Evolutionary conservation across 257 asterid genomes (phyloP), one percentile per base, ranked within the genome.

Genomic region (Nicotiana sylvestris): DNA sequence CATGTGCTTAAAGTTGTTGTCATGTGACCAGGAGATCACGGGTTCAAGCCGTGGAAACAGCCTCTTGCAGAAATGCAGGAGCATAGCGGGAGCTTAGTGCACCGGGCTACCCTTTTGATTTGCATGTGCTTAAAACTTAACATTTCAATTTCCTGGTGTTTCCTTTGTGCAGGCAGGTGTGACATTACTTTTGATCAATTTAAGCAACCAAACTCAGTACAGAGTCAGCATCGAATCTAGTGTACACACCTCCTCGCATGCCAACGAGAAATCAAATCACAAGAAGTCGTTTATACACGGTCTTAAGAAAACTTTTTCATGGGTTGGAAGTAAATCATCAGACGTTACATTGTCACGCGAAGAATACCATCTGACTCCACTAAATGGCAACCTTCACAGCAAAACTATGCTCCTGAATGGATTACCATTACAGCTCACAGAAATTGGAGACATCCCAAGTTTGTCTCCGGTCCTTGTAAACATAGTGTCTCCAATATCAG

Each of bases 351-450:
- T 92, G n/a, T 57, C 65, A 0, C 89, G 98, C 11, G 93, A 95
- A 87, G 99, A 94, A 86, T 95, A 95, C 86, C 92, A 90, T 82
- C 86, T 95, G 51, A 90, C 98, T 68, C 93, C 99, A 32, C 58
- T 85, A 83, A 83, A 87, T 15, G 95, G 88, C 1, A 69, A 92
- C 83, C 91, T 91, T 33, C 92, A 81, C 72, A 91, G 93, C 91
- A 85, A 82, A 30, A 88, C 81, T 60, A 83, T 87, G 91, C 60
- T 94, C 84, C 81, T 96, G 86, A 96, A 96, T 56, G 97, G 95
- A 69, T 37, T 77, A 30, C 88, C 89, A 2, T 81, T 96, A 86
- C 88, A 83, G 77, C 85, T 90, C 62, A 84, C 88, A 5, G 91
- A 83, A 25, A 70, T 9, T 32, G 93, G 97, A 46, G 89, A 80